Base-by-base conservation (phyloP, 495 filamentous ascomycete species). In the Clohesyomyces aquaticus region DNA sequence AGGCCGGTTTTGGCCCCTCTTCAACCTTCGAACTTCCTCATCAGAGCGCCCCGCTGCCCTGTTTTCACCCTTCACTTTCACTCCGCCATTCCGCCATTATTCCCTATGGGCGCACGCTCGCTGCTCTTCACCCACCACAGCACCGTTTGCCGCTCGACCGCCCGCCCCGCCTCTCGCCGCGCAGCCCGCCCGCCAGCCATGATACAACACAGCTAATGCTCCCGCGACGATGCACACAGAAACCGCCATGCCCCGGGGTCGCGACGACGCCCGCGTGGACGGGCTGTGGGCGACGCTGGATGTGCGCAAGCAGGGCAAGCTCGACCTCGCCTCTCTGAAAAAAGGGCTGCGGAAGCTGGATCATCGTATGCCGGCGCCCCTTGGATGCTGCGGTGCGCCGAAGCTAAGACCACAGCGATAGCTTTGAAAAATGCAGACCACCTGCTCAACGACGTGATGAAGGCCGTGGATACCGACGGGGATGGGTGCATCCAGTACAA, bases 401-500 rank as follows among this genome's bases (percentile, higher is more conserved):
- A 19, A 14, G 52, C 49, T 60, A 32, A 65, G n/a, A n/a, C 53
- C n/a, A 54, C 56, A 22, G 28, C 26, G 56, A 51, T 54, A 96
- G 93, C 94, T 60, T 80, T 98, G 66, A 95, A 97, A 80, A 91
- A 96, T 80, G 94, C 94, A 69, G 90, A 94, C 74, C 77, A 82
- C n/a, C 84, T 98, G 79, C 82, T 98, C 55, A 81, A 82, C 66
- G 86, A 86, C 65, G 88, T 98, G 49, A 79, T 96, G 56, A 80
- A 83, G 58, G 80, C 86, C 23, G 90, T 97, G 41, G 95, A 98
- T 71, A 89, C 86, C 53, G 90, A 88, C 73, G 85, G 87, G 21
- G 93, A 98, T 73, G 91, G 93, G 42, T 84, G 85, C 68, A 97
- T 98, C 66, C 88, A 94, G 73, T 96, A 91, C 74, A 81, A 88